A percentile compares a stretch with the other conserved stretches of the same genome.
phyloP scores from a whole-genome alignment of 345 rosid species.

The Schrenkiella parvula region DNA sequence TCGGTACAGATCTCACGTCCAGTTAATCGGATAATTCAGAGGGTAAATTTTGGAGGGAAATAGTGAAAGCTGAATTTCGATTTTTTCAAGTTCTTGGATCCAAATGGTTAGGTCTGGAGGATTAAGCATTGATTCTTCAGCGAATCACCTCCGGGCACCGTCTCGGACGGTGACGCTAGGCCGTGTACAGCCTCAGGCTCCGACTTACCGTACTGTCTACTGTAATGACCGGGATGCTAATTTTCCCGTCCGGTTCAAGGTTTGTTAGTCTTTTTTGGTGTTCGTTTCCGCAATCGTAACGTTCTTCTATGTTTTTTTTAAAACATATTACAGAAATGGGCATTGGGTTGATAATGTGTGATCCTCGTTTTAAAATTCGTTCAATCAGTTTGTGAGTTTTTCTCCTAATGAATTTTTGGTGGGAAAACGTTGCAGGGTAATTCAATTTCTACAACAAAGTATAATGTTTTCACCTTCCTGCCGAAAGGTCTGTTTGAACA shows the following conservation, averaged over 20 bases:
- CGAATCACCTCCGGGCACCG: constrained; percentile 33
- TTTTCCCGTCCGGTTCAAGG: constrained; percentile 69
- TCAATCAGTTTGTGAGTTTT: not conserved
- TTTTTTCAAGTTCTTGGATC: not conserved
- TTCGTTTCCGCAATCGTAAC: not conserved
- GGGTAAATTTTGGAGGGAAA: not conserved
- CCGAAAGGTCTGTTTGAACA: constrained; percentile 96
- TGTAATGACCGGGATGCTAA: constrained; percentile 94
- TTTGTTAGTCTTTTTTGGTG: not conserved
- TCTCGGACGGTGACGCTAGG: constrained; percentile 77
- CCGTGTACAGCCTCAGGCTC: constrained; percentile 90
- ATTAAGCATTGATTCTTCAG: constrained; percentile 31
- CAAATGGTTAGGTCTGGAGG: constrained; percentile 44
- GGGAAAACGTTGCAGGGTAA: constrained; percentile 52
- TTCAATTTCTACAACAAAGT: constrained; percentile 84
- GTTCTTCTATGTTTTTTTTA: not conserved
- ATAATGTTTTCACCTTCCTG: constrained; percentile 78
- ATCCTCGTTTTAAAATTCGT: not conserved
- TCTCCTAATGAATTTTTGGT: not conserved
- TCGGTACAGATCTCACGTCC: constrained; percentile 8
- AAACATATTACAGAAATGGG: not conserved
- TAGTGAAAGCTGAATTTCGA: not conserved
- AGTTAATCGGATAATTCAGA: not conserved
- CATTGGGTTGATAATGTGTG: not conserved
- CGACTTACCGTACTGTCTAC: constrained; percentile 69